Percentiles rank a stretch among this genome's conserved stretches.
phyloP scores from a whole-genome alignment of 306 rosid species.

The Cucurbita pepo region DNA sequence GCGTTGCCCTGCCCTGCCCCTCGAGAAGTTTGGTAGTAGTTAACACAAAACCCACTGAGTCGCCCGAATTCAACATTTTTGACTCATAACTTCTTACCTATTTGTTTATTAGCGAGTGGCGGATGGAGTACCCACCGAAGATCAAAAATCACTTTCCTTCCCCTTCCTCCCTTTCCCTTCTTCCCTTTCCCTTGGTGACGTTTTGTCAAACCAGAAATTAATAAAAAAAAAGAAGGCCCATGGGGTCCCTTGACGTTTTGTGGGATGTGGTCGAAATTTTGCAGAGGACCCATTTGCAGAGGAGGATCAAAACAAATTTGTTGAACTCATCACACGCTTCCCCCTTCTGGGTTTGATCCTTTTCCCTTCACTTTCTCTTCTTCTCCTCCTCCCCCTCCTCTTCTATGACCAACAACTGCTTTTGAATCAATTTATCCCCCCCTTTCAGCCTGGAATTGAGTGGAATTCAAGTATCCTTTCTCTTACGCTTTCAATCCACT shows the following conservation, averaged over 20 bases:
- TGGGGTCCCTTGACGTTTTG: conserved; percentile 40
- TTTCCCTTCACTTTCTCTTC: conserved; percentile 11
- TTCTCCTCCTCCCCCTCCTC: background rate
- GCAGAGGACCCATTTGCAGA: conserved; percentile 32
- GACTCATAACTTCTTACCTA: background rate
- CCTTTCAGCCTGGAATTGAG: conserved; percentile 33
- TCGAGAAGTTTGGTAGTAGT: background rate
- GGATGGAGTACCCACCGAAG: background rate
- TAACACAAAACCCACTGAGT: background rate
- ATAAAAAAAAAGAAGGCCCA: background rate
- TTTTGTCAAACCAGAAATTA: conserved; percentile 28
- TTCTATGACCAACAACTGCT: background rate
- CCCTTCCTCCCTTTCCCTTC: background rate
- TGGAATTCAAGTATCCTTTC: conserved; percentile 37
- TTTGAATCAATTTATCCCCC: conserved; percentile 1
- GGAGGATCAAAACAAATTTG: conserved; percentile 11
- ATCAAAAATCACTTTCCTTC: background rate
- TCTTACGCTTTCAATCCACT: conserved; percentile 10
- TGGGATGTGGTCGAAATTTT: conserved; percentile 27
- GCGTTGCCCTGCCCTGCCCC: background rate
- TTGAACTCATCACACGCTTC: background rate
- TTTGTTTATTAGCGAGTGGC: background rate
- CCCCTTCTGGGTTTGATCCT: conserved; percentile 14
- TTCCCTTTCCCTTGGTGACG: conserved; percentile 12
- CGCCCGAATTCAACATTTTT: background rate